These are phyloP conservation scores for Podospora pseudocomata DNA, from an alignment of 495 filamentous ascomycete species.

Conservation along the genomic window DNA sequence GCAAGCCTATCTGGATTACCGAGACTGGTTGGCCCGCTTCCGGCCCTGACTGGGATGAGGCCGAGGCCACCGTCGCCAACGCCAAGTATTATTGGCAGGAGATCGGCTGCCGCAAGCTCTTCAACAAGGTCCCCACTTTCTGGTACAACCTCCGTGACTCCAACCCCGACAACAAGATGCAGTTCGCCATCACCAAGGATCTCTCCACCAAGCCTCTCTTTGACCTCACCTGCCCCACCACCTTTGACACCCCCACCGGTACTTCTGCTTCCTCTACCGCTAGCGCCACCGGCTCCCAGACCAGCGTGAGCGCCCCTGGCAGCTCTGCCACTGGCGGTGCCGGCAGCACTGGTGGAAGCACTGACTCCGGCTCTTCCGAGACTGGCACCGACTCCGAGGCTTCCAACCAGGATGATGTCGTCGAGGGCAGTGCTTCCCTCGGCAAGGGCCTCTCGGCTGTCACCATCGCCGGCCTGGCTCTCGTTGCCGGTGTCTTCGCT, in stretches of 20 bases:
- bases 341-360: constrained; percentile 16
- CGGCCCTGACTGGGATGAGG: constrained; percentile 49
- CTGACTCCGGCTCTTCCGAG: constrained; percentile 18
- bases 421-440: constrained; percentile 11
- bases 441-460: constrained; percentile 20
- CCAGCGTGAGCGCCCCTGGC: constrained; percentile 17
- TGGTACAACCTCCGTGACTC: constrained; percentile 53
- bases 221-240: constrained; percentile 55
- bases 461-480: constrained; percentile 19
- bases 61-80: constrained; percentile 56
- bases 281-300: constrained; percentile 14
- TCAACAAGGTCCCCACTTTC: constrained; percentile 64
- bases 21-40: constrained; percentile 50
- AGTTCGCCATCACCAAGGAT: constrained; percentile 46
- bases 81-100: constrained; percentile 71
- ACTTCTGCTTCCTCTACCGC: constrained; percentile 14
- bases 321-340: constrained; percentile 20
- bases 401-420: not conserved
- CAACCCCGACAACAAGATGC: constrained; percentile 43
- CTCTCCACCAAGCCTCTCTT: constrained; percentile 55
- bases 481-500: constrained; percentile 27
- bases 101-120: constrained; percentile 61
- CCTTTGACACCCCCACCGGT: constrained; percentile 32
- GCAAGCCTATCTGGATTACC: constrained; percentile 51
- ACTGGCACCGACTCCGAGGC: constrained; percentile 6